Base-by-base conservation (phyloP, 2,329 filamentous ascomycete species). In the Ilyonectria robusta region DNA sequence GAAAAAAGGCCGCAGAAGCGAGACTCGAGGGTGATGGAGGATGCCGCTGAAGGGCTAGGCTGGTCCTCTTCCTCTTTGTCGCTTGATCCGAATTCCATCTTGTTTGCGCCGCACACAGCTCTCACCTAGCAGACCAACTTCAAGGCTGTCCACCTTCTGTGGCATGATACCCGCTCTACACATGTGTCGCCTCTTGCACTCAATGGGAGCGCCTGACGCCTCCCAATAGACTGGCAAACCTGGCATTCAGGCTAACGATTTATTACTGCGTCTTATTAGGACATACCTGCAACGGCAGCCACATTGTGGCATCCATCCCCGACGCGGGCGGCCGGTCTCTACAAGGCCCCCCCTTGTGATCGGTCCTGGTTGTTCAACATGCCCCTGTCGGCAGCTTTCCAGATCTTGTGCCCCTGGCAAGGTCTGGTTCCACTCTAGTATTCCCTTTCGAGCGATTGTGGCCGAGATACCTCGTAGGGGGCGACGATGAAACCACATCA, bases 371-470 rank as follows among this genome's bases (percentile, higher is more conserved):
- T 60, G 40, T 46, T 59, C 33, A 17, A 44, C 57, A 50, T 44
- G n/a, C 57, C 57, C 57, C 46, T 58, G 42, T 23, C 44, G 11
- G n/a, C n/a, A 10, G 21, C 31, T 33, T 33, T 23, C 37, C 47
- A 53, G 35, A 44, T 42, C 4, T 54, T 29, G n/a, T 53, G 42
- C 42, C 62, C 62, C 56, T 60, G 57, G 50, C n/a, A 21, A 35
- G 19, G 31, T 31, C n/a, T 3, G 33, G 40, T 47, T 54, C 29
- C 58, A 48, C 46, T 42, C 29, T 15, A 17, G 19, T n/a, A 48
- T 66, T 40, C 54, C 46, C 42, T 48, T 58, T 62, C 21, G 13
- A 50, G 54, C 54, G 54, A 48, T 62, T 37, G 33, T n/a, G 62
- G 26, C 50, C 63, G 42, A 63, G 42, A 37, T 51, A 19, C 31